phyloP scores from a whole-genome alignment of 83 land plant species.

The Picea mariana region DNA sequence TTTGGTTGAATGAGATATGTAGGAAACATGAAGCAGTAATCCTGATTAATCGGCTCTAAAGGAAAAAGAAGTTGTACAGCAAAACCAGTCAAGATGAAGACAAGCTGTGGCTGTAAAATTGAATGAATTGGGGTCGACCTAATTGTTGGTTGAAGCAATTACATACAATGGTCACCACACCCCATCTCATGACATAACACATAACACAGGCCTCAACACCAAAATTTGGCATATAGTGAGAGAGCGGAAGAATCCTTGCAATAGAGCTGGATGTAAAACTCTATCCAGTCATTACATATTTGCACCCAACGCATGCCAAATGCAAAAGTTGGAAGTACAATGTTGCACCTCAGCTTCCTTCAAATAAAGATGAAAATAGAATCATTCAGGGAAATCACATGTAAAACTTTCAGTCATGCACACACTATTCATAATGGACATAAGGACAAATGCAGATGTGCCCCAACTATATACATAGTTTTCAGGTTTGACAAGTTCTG shows the following conservation, averaged over 20 bases:
- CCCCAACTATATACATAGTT: too few relatives aligned
- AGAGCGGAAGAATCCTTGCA: background rate
- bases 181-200: background rate
- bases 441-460: too few relatives aligned
- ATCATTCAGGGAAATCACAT: background rate
- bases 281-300: background rate
- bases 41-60: too few relatives aligned
- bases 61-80: background rate
- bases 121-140: background rate
- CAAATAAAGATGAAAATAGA: background rate
- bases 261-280: background rate
- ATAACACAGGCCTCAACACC: background rate
- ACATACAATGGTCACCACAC: background rate
- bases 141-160: background rate
- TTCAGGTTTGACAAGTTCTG: too few relatives aligned
- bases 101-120: background rate
- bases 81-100: background rate
- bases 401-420: too few relatives aligned
- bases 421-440: too few relatives aligned
- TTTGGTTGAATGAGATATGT: too few relatives aligned
- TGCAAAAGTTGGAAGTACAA: background rate
- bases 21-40: too few relatives aligned
- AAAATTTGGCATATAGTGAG: background rate
- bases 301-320: background rate
- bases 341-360: background rate